These are phyloP conservation scores for Neonothopanus nambi DNA, from an alignment of 1,284 basidiomycete genomes.

Conservation along the genomic window DNA sequence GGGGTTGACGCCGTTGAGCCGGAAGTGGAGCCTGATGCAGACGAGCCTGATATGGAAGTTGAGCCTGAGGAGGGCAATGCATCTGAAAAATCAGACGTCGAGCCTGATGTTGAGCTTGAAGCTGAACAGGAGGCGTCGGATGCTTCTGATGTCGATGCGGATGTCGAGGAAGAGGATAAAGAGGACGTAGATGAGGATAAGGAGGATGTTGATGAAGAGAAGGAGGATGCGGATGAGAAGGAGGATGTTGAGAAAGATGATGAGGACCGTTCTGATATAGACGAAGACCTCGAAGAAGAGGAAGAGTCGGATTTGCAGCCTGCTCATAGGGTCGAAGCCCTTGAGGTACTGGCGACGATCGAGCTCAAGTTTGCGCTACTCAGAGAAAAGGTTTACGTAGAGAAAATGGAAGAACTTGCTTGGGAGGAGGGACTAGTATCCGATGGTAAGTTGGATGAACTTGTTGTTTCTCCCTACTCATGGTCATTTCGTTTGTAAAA, in stretches of 20 bases:
- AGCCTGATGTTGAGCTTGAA: constrained; percentile 22
- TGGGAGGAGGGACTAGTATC: constrained; percentile 74
- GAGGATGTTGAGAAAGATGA: constrained; percentile 2
- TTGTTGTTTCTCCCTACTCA: constrained; percentile 12
- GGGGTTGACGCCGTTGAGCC: constrained; percentile 1
- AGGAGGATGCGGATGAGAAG: constrained; percentile 20
- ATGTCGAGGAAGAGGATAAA: constrained; percentile 24
- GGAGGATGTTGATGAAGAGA: constrained; percentile 24
- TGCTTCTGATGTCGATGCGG: constrained; percentile 10
- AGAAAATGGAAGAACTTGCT: constrained; percentile 79
- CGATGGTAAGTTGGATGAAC: constrained; percentile 48
- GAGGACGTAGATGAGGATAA: constrained; percentile 18
- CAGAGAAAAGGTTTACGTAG: constrained; percentile 73
- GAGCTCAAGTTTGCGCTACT: constrained; percentile 78
- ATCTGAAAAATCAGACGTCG: constrained; percentile 7
- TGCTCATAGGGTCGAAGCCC: constrained; percentile 74
- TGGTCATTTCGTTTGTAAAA: constrained; percentile 28
- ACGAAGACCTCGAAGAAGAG: constrained; percentile 41
- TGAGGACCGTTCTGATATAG: constrained; percentile 31
- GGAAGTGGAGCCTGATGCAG: not conserved
- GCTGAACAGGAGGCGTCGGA: constrained; percentile 16
- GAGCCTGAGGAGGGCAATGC: constrained; percentile 3
- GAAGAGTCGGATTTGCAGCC: constrained; percentile 68
- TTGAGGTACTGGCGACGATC: constrained; percentile 74
- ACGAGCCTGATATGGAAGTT: constrained; percentile 15